A percentile compares a stretch with the other conserved stretches of the same genome.
phyloP scores from a whole-genome alignment of 371 early-diverging fungal genomes.

The Saksenaea vasiformis region DNA sequence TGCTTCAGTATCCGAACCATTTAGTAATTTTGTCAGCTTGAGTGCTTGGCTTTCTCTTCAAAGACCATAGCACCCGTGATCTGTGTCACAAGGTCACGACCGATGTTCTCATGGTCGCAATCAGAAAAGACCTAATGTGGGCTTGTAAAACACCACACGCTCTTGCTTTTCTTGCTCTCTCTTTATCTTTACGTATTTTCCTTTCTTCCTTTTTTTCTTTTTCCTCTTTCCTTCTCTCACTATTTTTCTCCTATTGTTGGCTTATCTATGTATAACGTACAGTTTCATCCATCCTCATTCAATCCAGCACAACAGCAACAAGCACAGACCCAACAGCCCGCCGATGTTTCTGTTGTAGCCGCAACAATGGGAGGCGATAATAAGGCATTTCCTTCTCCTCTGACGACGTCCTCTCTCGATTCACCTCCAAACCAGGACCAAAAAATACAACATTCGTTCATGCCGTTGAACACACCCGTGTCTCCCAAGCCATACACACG shows the following conservation, averaged over 20 bases:
- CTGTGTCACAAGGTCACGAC: neutral
- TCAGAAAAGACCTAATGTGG: neutral
- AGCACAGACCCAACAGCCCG: conserved; percentile 14
- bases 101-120: neutral
- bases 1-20: no score
- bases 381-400: conserved; percentile 36
- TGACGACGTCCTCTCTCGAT: conserved; percentile 39
- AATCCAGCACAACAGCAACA: conserved; percentile 18
- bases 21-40: neutral
- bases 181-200: conserved; percentile 4
- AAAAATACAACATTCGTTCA: conserved; percentile 18
- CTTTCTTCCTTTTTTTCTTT: conserved; percentile 10
- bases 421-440: conserved; percentile 32
- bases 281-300: conserved; percentile 25
- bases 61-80: neutral
- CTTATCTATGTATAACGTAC: conserved; percentile 29
- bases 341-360: conserved; percentile 12
- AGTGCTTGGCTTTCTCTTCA: neutral
- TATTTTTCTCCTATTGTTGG: neutral
- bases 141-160: conserved; percentile 2
- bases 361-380: conserved; percentile 19
- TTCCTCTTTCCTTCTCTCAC: conserved; percentile 1
- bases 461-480: conserved; percentile 20
- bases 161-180: neutral
- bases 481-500: conserved; percentile 19